Conservation (phyloP, 805 yeast genomes). For the Kazachstania kunashirensis region DNA sequence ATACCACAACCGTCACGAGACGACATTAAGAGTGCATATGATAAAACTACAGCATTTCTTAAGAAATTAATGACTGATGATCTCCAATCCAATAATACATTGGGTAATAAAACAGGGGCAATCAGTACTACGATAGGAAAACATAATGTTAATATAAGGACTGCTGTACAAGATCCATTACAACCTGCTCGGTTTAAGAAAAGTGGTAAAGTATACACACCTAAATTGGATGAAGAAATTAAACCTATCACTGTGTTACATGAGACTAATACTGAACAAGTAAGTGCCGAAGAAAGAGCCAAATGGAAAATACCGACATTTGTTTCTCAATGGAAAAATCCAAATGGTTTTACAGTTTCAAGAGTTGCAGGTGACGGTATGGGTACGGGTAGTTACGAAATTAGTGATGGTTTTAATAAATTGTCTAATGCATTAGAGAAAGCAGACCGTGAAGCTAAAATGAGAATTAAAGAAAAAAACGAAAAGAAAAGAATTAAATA, state of each 20-base stretch:
- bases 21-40: slow-evolving; percentile 38
- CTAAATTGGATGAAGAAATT: slow-evolving; percentile 10
- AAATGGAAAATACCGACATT: slow-evolving; percentile 87
- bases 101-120: slow-evolving; percentile 33
- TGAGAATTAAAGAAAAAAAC: slow-evolving; percentile 43
- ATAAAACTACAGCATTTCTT: slow-evolving; percentile 41
- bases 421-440: slow-evolving; percentile 62
- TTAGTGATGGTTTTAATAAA: slow-evolving; percentile 49
- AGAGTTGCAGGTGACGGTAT: slow-evolving; percentile 45
- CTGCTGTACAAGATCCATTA: slow-evolving; percentile 60
- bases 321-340: slow-evolving; percentile 91
- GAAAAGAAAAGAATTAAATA: slow-evolving; percentile 40
- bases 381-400: slow-evolving; percentile 29
- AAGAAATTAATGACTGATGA: neutral
- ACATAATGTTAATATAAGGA: slow-evolving; percentile 4
- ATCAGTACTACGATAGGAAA: slow-evolving; percentile 36
- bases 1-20: slow-evolving; percentile 40
- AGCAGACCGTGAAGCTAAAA: slow-evolving; percentile 55
- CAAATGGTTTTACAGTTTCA: slow-evolving; percentile 77
- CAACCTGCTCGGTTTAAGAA: slow-evolving; percentile 64
- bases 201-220: slow-evolving; percentile 58
- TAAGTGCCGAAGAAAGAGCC: slow-evolving; percentile 63
- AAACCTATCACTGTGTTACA: slow-evolving; percentile 28
- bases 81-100: slow-evolving; percentile 6
- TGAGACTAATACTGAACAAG: slow-evolving; percentile 33